Evolutionary conservation across 768 basidiomycete species (phyloP).

Genomic region (Rhodotorula kratochvilovae): DNA sequence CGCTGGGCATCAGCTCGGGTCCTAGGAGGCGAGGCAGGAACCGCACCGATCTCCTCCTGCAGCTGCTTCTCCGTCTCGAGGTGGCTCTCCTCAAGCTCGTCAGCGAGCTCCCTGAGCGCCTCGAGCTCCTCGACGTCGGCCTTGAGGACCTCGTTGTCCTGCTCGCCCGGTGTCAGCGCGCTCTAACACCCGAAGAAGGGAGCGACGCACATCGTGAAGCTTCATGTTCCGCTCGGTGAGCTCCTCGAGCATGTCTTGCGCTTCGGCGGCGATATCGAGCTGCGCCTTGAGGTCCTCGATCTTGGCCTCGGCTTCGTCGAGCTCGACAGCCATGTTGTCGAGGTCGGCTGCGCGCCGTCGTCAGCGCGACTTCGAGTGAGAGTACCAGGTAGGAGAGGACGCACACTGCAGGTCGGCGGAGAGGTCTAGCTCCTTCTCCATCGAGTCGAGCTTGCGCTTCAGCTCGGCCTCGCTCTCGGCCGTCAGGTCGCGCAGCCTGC

Average conservation of each 20-base stretch:
- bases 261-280: constrained; percentile 88
- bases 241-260: constrained; percentile 92
- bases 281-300: constrained; percentile 91
- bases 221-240: constrained; percentile 89
- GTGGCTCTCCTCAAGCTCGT: constrained; percentile 96
- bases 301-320: constrained; percentile 81
- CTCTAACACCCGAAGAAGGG: too few species aligned
- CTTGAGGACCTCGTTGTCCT: constrained; percentile 98
- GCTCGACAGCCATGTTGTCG: constrained; percentile 70
- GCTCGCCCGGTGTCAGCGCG: neutral
- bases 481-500: constrained; percentile 78
- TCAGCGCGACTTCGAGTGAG: neutral
- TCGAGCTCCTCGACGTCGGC: constrained; percentile 94
- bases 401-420: constrained; percentile 72
- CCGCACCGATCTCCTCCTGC: constrained; percentile 78
- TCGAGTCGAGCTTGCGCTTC: constrained; percentile 69
- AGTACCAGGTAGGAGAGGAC: neutral
- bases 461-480: constrained; percentile 83
- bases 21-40: neutral
- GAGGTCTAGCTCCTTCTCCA: constrained; percentile 79
- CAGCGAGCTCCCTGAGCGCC: constrained; percentile 87
- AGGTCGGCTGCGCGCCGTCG: constrained; percentile 32
- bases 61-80: constrained; percentile 85
- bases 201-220: constrained; percentile 68
- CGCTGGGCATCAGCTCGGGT: too few species aligned